Base-by-base conservation (phyloP, 306 rosid genomes). In the Trifolium subterraneum region DNA sequence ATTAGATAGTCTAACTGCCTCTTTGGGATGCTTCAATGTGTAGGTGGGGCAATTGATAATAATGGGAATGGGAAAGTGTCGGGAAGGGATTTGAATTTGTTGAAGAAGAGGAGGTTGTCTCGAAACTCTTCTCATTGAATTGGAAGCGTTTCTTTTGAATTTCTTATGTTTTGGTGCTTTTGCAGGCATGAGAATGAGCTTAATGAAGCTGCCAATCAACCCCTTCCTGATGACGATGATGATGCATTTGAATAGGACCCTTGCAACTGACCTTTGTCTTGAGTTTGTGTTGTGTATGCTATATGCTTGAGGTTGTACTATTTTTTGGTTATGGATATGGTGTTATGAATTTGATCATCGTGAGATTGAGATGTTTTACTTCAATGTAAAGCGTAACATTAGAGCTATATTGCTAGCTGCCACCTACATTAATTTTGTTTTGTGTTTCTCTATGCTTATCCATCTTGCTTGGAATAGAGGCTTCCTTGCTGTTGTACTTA, bases 181-280 rank as follows among this genome's bases (percentile, higher is more conserved):
- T 68, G 68, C 70, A 89, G 96, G 85, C 96, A 92, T 15, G 97
- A 92, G 58, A 87, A 86, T 7, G 97, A 92, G 82, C 83, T 88
- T 64, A 73, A 61, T 7, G 52, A 74, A 39, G 96, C 94, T 71
- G 91, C 91, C 55, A 81, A 56, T 50, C 98, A 88, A 68, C 94
- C 96, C 44, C 96, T 92, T 66, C 94, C 94, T 0, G 96, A 92
- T 16, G 98, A 92, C 0, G 96, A 90, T 7, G 96, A 87, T 27
- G 95, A 87, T 1, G 33, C 89, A 39, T 90, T 93, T 58, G 97
- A 91, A 72, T 93, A 76, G 65, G 33, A 7, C 13, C 1, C 29
- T 10, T 23, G 48, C 33, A 33, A 5, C 11, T 29, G 25, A 27
- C 18, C 35, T 38, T 23, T 55, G 1, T 71, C 29, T 70, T 72